Evolutionary conservation across 2,329 filamentous ascomycete species (phyloP).

Genomic region (Fusarium oligoseptatum): DNA sequence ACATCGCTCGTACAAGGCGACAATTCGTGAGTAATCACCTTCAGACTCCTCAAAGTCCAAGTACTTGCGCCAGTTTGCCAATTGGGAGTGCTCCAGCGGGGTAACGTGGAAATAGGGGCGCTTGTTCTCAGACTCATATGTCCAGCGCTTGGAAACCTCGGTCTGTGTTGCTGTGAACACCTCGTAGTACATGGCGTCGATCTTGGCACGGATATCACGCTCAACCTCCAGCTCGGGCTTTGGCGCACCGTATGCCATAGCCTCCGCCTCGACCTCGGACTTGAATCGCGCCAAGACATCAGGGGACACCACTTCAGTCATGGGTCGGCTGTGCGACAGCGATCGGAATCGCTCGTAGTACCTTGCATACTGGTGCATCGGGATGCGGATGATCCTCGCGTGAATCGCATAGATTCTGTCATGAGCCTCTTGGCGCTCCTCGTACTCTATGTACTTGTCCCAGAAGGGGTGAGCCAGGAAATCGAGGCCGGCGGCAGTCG

Average conservation of each 20-base stretch:
- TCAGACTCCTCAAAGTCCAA: slow-evolving; percentile 94
- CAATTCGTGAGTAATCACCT: slow-evolving; percentile 79
- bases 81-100: slow-evolving; percentile 86
- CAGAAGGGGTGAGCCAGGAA: slow-evolving; percentile 96
- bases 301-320: slow-evolving; percentile 78
- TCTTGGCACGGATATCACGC: slow-evolving; percentile 81
- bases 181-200: slow-evolving; percentile 85
- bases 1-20: slow-evolving; percentile 93
- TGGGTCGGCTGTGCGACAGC: slow-evolving; percentile 78
- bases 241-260: slow-evolving; percentile 63
- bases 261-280: slow-evolving; percentile 78
- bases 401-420: slow-evolving; percentile 90
- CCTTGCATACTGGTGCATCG: slow-evolving; percentile 94
- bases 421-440: slow-evolving; percentile 87
- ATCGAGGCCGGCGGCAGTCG: slow-evolving; percentile 87
- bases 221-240: slow-evolving; percentile 85
- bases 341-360: slow-evolving; percentile 94
- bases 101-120: slow-evolving; percentile 97
- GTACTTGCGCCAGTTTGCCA: slow-evolving; percentile 95
- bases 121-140: slow-evolving; percentile 94
- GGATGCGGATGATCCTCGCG: slow-evolving; percentile 85
- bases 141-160: slow-evolving; percentile 94
- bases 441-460: slow-evolving; percentile 99
- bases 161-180: slow-evolving; percentile 84
- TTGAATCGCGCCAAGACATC: slow-evolving; percentile 78